These are phyloP conservation scores for Plasmodium fragile DNA, from an alignment of 169 alveolate species.

Conservation along the genomic window DNA sequence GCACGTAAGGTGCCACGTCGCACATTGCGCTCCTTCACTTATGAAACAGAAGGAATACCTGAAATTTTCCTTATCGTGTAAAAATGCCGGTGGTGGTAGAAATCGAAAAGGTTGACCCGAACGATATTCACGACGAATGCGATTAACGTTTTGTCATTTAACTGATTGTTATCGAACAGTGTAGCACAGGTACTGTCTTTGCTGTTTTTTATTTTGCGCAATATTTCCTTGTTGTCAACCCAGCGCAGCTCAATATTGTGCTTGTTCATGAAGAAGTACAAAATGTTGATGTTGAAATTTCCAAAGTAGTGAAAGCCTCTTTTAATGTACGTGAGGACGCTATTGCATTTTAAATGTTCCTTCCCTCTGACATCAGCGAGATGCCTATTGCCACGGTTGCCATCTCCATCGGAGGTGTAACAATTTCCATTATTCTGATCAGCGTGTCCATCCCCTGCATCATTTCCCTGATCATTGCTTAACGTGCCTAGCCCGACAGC, in stretches of 20 bases:
- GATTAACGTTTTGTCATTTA: conserved; percentile 42
- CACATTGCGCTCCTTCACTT: neutral
- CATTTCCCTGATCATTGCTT: neutral
- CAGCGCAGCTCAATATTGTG: conserved; percentile 52
- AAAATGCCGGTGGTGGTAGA: conserved; percentile 73
- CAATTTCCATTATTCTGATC: neutral
- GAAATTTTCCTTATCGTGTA: conserved; percentile 72
- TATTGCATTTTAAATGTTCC: neutral
- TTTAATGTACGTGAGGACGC: conserved; percentile 18
- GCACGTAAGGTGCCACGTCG: neutral
- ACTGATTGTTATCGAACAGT: conserved; percentile 24
- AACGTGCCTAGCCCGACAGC: neutral
- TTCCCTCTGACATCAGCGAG: neutral
- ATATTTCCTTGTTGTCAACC: conserved; percentile 72
- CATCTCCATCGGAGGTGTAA: neutral
- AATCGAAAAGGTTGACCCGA: conserved; percentile 40
- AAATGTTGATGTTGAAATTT: conserved; percentile 52
- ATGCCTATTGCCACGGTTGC: neutral
- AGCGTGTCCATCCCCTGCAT: neutral
- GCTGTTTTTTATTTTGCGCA: conserved; percentile 35
- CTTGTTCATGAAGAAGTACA: conserved; percentile 59
- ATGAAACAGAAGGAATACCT: conserved; percentile 30
- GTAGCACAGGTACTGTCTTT: neutral
- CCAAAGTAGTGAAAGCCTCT: conserved; percentile 64
- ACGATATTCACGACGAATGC: conserved; percentile 70